These are phyloP conservation scores for Thraustochytrium striatum DNA, from an alignment of 352 stramenopile species.

Conservation along the genomic window DNA sequence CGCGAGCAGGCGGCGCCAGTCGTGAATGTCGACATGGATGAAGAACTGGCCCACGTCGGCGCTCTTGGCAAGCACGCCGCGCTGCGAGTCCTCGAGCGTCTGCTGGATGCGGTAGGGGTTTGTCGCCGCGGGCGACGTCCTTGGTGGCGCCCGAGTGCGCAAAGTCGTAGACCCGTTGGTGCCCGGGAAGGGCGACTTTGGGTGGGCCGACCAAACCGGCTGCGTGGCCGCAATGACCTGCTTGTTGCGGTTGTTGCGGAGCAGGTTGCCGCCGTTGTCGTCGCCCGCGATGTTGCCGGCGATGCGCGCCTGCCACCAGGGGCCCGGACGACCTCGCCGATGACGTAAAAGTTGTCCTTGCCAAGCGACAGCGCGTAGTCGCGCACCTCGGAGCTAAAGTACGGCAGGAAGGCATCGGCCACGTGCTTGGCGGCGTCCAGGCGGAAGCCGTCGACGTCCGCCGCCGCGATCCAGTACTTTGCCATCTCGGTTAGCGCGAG, in stretches of 20 bases:
- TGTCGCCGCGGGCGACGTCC: background rate
- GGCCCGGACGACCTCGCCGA: conserved; percentile 1
- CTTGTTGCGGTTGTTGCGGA: background rate
- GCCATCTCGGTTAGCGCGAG: background rate
- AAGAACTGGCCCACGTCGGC: conserved; percentile 2
- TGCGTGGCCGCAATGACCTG: background rate
- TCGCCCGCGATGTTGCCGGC: background rate
- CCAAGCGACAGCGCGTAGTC: conserved; percentile 14
- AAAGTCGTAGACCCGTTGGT: conserved; percentile 1
- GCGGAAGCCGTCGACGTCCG: background rate
- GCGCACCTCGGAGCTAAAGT: background rate
- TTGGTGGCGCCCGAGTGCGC: background rate
- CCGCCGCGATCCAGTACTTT: no score
- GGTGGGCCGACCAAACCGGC: background rate
- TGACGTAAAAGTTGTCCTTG: no score
- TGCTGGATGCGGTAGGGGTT: background rate
- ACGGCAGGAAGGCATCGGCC: background rate
- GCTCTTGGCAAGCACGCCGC: background rate
- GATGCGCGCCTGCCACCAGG: background rate
- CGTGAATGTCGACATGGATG: conserved; percentile 16
- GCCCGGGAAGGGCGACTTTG: background rate
- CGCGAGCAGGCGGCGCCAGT: conserved; percentile 2
- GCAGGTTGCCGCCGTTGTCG: background rate
- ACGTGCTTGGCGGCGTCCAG: conserved; percentile 1
- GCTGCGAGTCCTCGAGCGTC: background rate